Percentiles rank a stretch among this genome's conserved stretches.
phyloP scores from a whole-genome alignment of 2,329 filamentous ascomycete genomes.

The Trichoderma atrobrunneum region DNA sequence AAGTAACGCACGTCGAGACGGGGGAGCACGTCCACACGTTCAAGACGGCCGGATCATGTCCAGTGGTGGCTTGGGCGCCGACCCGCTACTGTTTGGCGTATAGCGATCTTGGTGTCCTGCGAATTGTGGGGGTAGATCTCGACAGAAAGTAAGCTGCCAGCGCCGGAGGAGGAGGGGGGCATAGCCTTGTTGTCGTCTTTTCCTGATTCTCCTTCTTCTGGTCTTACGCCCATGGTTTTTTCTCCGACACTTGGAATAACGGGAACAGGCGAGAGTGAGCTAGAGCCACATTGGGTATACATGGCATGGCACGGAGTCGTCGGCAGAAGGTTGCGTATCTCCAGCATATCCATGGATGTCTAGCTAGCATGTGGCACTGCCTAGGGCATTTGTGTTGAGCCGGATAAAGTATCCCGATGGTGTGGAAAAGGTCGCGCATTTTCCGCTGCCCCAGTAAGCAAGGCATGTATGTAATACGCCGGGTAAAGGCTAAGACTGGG shows the following conservation, averaged over 20 bases:
- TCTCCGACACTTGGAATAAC: neutral
- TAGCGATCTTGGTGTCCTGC: conserved; percentile 64
- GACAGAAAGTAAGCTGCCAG: conserved; percentile 35
- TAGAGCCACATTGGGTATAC: neutral
- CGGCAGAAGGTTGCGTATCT: neutral
- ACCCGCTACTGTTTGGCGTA: conserved; percentile 72
- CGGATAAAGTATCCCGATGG: conserved; percentile 2
- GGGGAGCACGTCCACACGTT: conserved; percentile 71
- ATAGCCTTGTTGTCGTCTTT: neutral
- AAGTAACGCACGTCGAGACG: conserved; percentile 70
- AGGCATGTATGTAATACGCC: neutral
- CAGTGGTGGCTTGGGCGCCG: conserved; percentile 73
- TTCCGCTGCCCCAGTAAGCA: neutral
- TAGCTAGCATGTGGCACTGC: neutral
- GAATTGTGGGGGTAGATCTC: conserved; percentile 63
- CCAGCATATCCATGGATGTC: neutral
- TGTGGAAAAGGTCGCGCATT: neutral
- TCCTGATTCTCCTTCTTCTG: neutral
- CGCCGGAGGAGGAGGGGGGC: neutral
- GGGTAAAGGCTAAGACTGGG: neutral
- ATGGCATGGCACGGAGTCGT: conserved; percentile 1
- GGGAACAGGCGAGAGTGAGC: neutral
- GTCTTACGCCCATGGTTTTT: neutral
- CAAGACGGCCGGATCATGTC: conserved; percentile 63
- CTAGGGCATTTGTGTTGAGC: neutral